phyloP scores from a whole-genome alignment of 2,329 filamentous ascomycete genomes.

The Aspergillus sp. region DNA sequence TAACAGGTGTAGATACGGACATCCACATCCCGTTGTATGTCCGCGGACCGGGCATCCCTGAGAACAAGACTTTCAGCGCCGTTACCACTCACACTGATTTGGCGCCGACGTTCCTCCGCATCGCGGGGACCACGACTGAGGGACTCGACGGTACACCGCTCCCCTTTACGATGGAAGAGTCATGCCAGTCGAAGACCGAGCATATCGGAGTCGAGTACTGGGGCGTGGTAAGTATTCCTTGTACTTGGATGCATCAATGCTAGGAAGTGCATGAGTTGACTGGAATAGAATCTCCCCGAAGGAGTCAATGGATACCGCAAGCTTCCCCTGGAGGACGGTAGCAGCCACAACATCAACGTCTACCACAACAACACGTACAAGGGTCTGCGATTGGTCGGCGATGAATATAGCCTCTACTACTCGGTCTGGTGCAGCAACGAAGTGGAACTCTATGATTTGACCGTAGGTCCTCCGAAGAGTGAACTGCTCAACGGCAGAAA shows the following conservation, averaged over 20 bases:
- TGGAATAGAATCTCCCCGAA: slow-evolving; percentile 23
- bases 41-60: slow-evolving; percentile 55
- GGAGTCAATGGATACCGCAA: slow-evolving; percentile 27
- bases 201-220: slow-evolving; percentile 60
- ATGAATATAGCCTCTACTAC: slow-evolving; percentile 62
- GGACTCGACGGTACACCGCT: slow-evolving; percentile 59
- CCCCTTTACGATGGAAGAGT: slow-evolving; percentile 32
- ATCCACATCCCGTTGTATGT: slow-evolving; percentile 59
- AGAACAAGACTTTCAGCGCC: slow-evolving; percentile 40
- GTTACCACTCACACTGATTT: slow-evolving; percentile 64
- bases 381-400: slow-evolving; percentile 53
- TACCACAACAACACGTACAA: slow-evolving; percentile 60
- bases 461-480: slow-evolving; percentile 32
- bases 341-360: slow-evolving; percentile 11
- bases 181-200: slow-evolving; percentile 42
- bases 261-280: neutral
- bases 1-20: slow-evolving; percentile 37
- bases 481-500: neutral
- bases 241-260: no score
- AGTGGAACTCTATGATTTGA: slow-evolving; percentile 64
- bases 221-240: slow-evolving; percentile 37
- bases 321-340: neutral
- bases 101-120: slow-evolving; percentile 57
- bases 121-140: slow-evolving; percentile 35
- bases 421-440: slow-evolving; percentile 69